Evolutionary conservation across 345 rosid species (phyloP).

Genomic region (Lagerstroemia speciosa): DNA sequence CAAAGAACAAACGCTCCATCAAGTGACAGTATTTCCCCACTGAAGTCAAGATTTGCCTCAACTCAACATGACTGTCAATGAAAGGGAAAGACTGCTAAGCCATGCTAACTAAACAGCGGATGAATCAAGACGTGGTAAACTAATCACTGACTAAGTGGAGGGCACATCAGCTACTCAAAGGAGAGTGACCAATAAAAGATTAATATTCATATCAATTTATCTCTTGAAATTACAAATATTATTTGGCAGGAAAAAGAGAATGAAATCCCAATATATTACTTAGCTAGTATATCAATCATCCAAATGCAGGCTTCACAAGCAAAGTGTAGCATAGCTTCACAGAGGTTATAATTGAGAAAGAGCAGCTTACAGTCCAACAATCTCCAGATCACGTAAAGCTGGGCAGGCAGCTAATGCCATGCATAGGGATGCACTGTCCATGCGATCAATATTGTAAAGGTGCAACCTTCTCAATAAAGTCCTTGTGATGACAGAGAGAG

Average conservation of each 20-base stretch:
- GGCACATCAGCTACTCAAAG: background rate
- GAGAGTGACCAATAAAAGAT: background rate
- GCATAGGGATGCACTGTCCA: conserved; percentile 46
- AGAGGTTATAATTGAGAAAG: conserved; percentile 4
- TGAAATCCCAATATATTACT: background rate
- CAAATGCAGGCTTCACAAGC: background rate
- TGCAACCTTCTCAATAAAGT: conserved; percentile 65
- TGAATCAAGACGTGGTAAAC: background rate
- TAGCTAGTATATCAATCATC: background rate
- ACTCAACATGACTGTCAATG: conserved; percentile 46
- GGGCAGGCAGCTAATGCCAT: conserved; percentile 58
- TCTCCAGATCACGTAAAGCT: conserved; percentile 68
- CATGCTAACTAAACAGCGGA: background rate
- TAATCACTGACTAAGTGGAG: background rate
- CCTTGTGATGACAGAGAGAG: conserved; percentile 24
- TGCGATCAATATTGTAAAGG: conserved; percentile 58
- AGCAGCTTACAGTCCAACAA: conserved; percentile 76
- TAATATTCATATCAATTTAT: background rate
- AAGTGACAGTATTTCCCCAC: conserved; percentile 52
- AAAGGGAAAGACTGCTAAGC: conserved; percentile 5
- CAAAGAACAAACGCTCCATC: conserved; percentile 67
- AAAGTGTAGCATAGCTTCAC: background rate
- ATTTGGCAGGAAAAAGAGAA: background rate
- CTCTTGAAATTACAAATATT: background rate
- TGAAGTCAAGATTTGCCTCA: conserved; percentile 51